Base-by-base conservation (phyloP, 306 rosid species). In the Vicia faba region DNA sequence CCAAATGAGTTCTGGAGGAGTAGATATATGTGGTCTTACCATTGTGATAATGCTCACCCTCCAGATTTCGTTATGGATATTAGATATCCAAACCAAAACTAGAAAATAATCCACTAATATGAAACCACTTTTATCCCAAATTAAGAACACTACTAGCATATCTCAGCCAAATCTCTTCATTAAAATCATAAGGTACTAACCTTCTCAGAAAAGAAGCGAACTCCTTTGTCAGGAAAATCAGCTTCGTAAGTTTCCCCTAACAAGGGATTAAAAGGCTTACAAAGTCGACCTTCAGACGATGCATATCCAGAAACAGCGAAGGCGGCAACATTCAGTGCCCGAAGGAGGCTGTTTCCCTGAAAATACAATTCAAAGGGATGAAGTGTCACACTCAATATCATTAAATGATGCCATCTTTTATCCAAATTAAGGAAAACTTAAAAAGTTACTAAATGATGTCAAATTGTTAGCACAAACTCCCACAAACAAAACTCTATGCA, bases 191-290 rank as follows among this genome's bases (percentile, higher is more conserved):
- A 26, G 74, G 57, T 58, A 62, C 82, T 41, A 48, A 93, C 99
- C 99, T 93, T 93, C 81, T 93, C 99, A 15, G 99, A 93, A 86
- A 93, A 90, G 86, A 93, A 93, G 26, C 86, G 99, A 59, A 93
- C 68, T 73, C 97, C 99, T 82, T 83, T 90, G 43, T 93, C 97
- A 18, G 96, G 97, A 82, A 41, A 93, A 72, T 90, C 86, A 33
- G 99, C 99, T 78, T 93, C 99, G 67, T 90, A 93, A 56, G 99
- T 93, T 93, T 93, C 99, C 59, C 99, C 99, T 58, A 93, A 80
- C 86, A 93, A 79, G 44, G 99, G 99, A 75, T 93, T 93, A 79
- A 93, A 93, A 43, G 99, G 99, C 82, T 93, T 93, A 75, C 99
- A 93, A 60, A 88, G 91, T 59, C 99, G 89, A 49, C 96, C 97